Base-by-base conservation (phyloP, 1,284 basidiomycete species). In the Marasmius tenuissimus region DNA sequence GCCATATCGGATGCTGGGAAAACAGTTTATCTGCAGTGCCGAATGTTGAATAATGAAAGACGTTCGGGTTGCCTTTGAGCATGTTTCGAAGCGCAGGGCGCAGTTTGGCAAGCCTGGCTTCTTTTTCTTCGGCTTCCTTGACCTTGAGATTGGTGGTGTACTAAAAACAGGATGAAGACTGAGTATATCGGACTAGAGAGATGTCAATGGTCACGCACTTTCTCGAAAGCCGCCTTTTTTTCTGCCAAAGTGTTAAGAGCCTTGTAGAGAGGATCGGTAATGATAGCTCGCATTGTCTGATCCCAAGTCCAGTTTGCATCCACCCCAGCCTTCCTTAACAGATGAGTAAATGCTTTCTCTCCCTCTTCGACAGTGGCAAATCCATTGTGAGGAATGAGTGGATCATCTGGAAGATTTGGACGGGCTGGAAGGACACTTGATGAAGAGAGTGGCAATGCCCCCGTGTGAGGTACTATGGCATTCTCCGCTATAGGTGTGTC, bases 251-350 rank as follows among this genome's bases (percentile, higher is more conserved):
- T 94, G 72, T 93, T 94, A 63, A 99, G 81, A 55, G 95, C 92
- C 79, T 96, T 97, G 80, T 98, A 99, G 66, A 98, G 78, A 42
- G 97, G 96, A 79, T 99, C 97, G 68, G 96, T 98, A 76, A 99
- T 96, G 75, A 97, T 95, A 68, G 92, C 91, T 70, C 97, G 87
- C 92, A 99, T 97, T 53, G 96, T 96, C 77, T 94, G 89, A 75
- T 99, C 97, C 97, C 97, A 99, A 20, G 94, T 96, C 93, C 94
- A 98, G 66, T 85, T 88, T 53, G 92, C 87, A 76, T 95, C 93
- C 54, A 99, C 90, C 22, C 93, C 92, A 57, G 93, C 92, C 72
- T 93, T 92, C 69, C 89, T 86, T 65, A 99, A 79, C 58, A 99
- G 81, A 75, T 92, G 91, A 67, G 89, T 88, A 75, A 99, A 99